Evolutionary conservation across 2,329 filamentous ascomycete species (phyloP), one percentile per base, ranked within the genome.

Genomic region (Fusarium avenaceum): DNA sequence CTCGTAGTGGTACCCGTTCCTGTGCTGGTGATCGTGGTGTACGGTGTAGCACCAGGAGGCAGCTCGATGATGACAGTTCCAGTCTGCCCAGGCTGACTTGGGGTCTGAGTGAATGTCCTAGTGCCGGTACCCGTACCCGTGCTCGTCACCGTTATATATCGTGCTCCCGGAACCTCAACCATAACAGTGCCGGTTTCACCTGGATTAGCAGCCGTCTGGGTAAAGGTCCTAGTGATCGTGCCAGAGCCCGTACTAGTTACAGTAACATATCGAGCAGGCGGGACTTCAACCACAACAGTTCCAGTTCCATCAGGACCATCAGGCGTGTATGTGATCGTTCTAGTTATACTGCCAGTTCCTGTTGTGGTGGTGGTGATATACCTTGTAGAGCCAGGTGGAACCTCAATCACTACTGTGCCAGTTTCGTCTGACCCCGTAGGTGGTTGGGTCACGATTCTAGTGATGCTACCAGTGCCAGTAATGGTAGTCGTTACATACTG

Each of bases 131-230:
- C 38, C 1, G 38, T 53, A 8, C 7, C 15, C 6, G 44, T 60
- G 4, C 32, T 14, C 0, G 57, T 62, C 2, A 8, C 30, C 2
- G 44, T 56, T 4, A 26, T 30, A 35, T 59, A 59, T 10, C 1
- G 15, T 28, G 5, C 2, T 7, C 15, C n/a, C 17, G 2, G 33
- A 22, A 57, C 2, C 19, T 44, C 30, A 4, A 63, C 6, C 0
- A 62, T 42, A 0, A 63, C 19, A 8, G 59, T 62, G 1, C 47
- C 56, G 0, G 47, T 61, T 2, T 20, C 14, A 10, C 28, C 55
- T n/a, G 47, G 5, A 0, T 13, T 7, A 13, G 2, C 28, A 7
- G 53, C 53, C 0, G 8, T 24, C 2, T 20, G n/a, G 0, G 57
- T 61, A 0, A 6, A 17, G 4, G 40, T 51, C 1, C 33, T n/a